These are phyloP conservation scores for Camellia sinensis DNA, from an alignment of 148 eudicot species.

Conservation along the genomic window DNA sequence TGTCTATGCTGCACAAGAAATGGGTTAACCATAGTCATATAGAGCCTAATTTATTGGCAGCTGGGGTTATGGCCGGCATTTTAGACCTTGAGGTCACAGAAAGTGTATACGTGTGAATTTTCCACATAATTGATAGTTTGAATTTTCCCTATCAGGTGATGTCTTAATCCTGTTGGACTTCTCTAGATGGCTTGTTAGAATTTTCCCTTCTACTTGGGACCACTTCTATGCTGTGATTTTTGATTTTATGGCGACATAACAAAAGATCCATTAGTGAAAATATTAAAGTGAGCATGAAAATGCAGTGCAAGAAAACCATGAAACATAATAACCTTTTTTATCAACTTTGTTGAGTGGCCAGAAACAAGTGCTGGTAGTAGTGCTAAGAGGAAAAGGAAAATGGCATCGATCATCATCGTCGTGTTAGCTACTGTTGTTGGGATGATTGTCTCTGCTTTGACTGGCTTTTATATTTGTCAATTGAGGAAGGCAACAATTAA, in stretches of 20 bases:
- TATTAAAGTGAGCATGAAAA: background rate
- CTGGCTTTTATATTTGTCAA: slow-evolving; percentile 21
- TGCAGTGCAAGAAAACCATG: background rate
- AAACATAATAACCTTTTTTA: background rate
- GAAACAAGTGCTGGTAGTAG: slow-evolving; percentile 11
- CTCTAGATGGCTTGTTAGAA: background rate
- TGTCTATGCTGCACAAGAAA: background rate
- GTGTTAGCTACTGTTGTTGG: slow-evolving; percentile 20
- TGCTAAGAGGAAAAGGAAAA: slow-evolving; percentile 12
- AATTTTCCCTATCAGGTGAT: background rate
- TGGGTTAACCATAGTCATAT: background rate
- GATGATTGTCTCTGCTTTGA: slow-evolving; percentile 19
- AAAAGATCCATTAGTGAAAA: background rate
- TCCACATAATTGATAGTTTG: background rate
- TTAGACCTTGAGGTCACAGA: background rate
- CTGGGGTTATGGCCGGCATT: background rate
- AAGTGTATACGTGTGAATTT: background rate
- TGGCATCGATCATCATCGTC: background rate
- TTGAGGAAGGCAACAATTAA: slow-evolving; percentile 18
- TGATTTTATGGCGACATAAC: background rate
- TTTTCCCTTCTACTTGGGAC: background rate
- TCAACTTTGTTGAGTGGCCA: slow-evolving; percentile 10
- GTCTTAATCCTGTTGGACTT: background rate
- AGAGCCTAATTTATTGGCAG: no score
- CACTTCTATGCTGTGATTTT: background rate